A percentile compares a stretch with the other conserved stretches of the same genome.
These are phyloP conservation scores for Sphaceloma murrayae DNA, from an alignment of 2,329 filamentous ascomycete genomes.

Conservation along the genomic window DNA sequence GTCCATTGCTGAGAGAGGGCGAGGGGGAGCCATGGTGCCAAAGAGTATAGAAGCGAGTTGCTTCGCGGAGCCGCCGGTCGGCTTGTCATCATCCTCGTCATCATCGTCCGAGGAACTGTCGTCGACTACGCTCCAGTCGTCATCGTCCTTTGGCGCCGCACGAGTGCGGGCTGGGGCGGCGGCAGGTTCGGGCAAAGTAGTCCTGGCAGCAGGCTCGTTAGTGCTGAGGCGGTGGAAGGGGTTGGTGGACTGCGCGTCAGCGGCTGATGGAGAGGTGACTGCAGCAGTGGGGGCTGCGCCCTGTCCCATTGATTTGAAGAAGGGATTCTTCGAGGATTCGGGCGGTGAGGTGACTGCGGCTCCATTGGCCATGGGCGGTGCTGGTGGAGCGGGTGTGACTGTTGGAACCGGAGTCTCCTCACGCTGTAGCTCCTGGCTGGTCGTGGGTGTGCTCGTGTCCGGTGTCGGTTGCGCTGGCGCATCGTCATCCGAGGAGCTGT, in stretches of 20 bases:
- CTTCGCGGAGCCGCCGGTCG: slow-evolving; percentile 74
- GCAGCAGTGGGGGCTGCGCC: slow-evolving; percentile 33
- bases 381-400: slow-evolving; percentile 33
- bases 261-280: slow-evolving; percentile 34
- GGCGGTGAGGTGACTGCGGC: slow-evolving; percentile 39
- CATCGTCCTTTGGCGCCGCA: slow-evolving; percentile 47
- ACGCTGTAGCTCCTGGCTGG: slow-evolving; percentile 45
- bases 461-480: slow-evolving; percentile 60
- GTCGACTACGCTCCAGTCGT: slow-evolving; percentile 76
- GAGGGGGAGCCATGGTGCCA: slow-evolving; percentile 89
- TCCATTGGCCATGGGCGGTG: slow-evolving; percentile 29
- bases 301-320: slow-evolving; percentile 80
- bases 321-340: slow-evolving; percentile 84
- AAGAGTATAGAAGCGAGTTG: slow-evolving; percentile 92
- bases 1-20: slow-evolving; percentile 74
- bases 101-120: slow-evolving; percentile 49
- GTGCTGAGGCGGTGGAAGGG: slow-evolving; percentile 84
- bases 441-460: slow-evolving; percentile 49
- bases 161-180: slow-evolving; percentile 43
- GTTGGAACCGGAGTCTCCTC: slow-evolving; percentile 40
- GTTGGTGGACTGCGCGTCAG: slow-evolving; percentile 59
- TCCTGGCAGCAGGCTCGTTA: slow-evolving; percentile 44
- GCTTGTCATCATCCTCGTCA: slow-evolving; percentile 65
- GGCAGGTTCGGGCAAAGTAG: slow-evolving; percentile 42
- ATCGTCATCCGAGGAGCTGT: slow-evolving; percentile 73